Conservation (phyloP, 202 grass and related monocot genomes). For the Setaria italica region DNA sequence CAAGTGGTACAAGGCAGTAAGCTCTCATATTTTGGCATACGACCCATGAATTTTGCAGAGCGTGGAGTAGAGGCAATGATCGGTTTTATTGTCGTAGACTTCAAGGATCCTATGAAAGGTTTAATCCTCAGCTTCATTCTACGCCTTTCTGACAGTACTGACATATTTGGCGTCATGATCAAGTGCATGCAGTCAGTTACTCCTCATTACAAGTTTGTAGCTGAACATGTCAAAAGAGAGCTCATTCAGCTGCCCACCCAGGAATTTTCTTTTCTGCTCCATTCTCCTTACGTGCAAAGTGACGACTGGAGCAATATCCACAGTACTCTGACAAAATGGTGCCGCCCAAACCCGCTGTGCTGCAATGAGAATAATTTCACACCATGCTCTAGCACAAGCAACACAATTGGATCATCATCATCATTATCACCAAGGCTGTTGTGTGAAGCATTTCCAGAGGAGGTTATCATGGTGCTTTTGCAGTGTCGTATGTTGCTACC, state of each 20-base stretch:
- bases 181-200: not conserved
- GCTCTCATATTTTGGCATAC: not conserved
- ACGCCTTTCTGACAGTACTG: not conserved
- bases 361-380: not conserved
- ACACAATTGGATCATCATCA: too few relatives aligned
- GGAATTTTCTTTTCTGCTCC: not conserved
- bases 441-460: not conserved
- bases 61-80: slow-evolving; percentile 15
- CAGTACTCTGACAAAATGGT: not conserved
- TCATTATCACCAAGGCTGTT: not conserved
- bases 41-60: not conserved
- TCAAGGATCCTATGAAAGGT: not conserved
- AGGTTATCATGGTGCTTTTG: not conserved
- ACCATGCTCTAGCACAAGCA: not conserved
- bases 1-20: not conserved
- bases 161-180: not conserved
- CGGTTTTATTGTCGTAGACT: not conserved
- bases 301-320: not conserved
- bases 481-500: not conserved
- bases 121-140: not conserved
- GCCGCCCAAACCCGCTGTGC: not conserved
- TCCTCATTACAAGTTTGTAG: not conserved
- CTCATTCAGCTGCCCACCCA: slow-evolving; percentile 6
- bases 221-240: not conserved
- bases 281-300: not conserved